Evolutionary conservation across 2,329 filamentous ascomycete genomes (phyloP), one percentile per base, ranked within the genome.

Genomic region (Seiridium cupressi): DNA sequence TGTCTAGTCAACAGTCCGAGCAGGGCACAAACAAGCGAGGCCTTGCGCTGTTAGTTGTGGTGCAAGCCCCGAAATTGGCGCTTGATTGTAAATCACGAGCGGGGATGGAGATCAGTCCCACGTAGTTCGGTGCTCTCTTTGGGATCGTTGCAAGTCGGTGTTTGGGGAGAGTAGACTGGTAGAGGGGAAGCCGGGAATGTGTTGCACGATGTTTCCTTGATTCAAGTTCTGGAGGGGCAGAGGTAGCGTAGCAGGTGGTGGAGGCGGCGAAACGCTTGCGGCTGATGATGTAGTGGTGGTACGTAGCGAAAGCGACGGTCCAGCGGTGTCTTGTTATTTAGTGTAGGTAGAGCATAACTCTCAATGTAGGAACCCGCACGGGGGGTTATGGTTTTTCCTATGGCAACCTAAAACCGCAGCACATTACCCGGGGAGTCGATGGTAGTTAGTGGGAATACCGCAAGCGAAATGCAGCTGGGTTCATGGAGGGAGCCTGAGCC

Each of bases 11-110:
- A 26, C 13, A 32, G 31, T 32, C 35, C 32, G 34, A 18, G 49
- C 38, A 26, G 5, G n/a, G 49, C n/a, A 18, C 32, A 35, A 53
- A 35, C 49, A 18, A 53, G 34, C 49, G 34, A 53, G 49, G 49
- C 49, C 26, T 53, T 53, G 49, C 49, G 49, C 49, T 53, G 49
- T 53, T 38, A 53, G 49, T 38, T 38, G 31, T 49, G 49, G 34
- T 38, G 49, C 13, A 9, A 13, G 49, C 34, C n/a, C 34, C 7
- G 32, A 35, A 35, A 4, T 32, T 53, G 11, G 10, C 26, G 26
- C 4, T 26, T 49, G 47, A 8, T 11, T 32, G 35, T 26, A 4
- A 49, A 32, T 8, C 10, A 32, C 8, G 47, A 49, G 47, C 32
- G 32, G 26, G 47, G 26, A 32, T 13, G 26, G 26, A 4, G 35